Percentiles rank a stretch among this genome's conserved stretches.
These are phyloP conservation scores for Clonostachys solani DNA, from an alignment of 2,329 filamentous ascomycete genomes.

Conservation along the genomic window DNA sequence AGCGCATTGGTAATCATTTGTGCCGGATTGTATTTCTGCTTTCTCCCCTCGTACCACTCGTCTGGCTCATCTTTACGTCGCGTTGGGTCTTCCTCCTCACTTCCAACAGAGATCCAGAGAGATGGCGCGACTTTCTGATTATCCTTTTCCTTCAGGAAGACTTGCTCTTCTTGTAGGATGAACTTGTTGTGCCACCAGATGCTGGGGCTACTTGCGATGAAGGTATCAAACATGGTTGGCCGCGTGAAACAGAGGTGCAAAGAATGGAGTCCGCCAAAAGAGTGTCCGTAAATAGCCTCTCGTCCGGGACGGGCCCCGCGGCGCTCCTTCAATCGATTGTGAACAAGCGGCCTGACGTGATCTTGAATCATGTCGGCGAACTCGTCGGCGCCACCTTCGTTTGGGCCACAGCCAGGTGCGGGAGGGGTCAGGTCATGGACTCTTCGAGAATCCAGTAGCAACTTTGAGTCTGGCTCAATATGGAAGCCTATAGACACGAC, in stretches of 20 bases:
- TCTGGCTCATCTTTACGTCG: too few species aligned
- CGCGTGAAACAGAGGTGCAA: constrained; percentile 36
- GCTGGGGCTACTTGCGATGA: constrained; percentile 37
- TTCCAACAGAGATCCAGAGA: too few species aligned
- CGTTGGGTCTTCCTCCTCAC: too few species aligned
- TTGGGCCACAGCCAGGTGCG: neutral
- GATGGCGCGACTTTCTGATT: too few species aligned
- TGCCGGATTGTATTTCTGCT: too few species aligned
- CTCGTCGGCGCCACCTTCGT: constrained; percentile 33
- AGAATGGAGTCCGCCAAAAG: constrained; percentile 41
- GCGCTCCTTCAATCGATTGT: constrained; percentile 14
- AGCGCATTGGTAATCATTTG: too few species aligned
- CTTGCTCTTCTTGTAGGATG: constrained; percentile 10
- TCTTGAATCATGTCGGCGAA: constrained; percentile 37
- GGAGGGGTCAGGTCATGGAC: constrained; percentile 21
- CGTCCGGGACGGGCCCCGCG: constrained; percentile 6
- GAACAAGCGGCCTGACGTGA: constrained; percentile 25
- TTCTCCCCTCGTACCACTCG: too few species aligned
- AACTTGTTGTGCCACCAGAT: constrained; percentile 43
- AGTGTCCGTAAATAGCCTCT: constrained; percentile 40
- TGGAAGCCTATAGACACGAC: constrained; percentile 24
- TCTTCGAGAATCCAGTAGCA: constrained; percentile 20
- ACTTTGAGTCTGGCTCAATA: constrained; percentile 11
- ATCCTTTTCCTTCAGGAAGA: too few species aligned
- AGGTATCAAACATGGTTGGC: constrained; percentile 34